phyloP scores from a whole-genome alignment of 1,284 basidiomycete species.

The Ustilago bromivora region DNA sequence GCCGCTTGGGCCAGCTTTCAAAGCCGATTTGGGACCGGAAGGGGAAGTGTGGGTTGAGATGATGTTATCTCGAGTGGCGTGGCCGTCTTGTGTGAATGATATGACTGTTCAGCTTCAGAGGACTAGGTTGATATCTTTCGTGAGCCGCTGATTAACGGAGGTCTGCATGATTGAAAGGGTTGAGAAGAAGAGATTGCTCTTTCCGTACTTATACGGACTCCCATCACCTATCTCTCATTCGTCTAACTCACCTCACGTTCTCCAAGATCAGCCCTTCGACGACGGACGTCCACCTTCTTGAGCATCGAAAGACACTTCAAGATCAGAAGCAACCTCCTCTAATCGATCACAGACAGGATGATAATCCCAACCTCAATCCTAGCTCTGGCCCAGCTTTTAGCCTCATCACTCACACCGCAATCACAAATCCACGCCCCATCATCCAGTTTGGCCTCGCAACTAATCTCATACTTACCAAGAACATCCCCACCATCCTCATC shows the following conservation, averaged over 20 bases:
- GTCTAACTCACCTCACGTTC: too few species aligned
- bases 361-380: slow-evolving; percentile 15
- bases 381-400: slow-evolving; percentile 2
- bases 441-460: background rate
- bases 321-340: background rate
- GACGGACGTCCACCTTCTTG: too few species aligned
- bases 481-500: background rate
- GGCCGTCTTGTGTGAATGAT: too few species aligned
- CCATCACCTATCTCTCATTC: too few species aligned
- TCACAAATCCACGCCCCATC: background rate
- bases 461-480: too few species aligned
- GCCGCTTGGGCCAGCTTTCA: background rate
- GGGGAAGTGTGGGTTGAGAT: background rate
- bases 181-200: too few species aligned
- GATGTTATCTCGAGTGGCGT: background rate
- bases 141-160: too few species aligned
- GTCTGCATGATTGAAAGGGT: too few species aligned
- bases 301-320: background rate
- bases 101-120: too few species aligned
- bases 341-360: slow-evolving; percentile 6
- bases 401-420: background rate
- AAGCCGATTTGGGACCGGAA: background rate
- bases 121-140: too few species aligned
- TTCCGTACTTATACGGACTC: too few species aligned
- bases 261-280: too few species aligned